A percentile compares a stretch with the other conserved stretches of the same genome.
Evolutionary conservation across 345 rosid genomes (phyloP).

Genomic region (Pelargonium nanum): DNA sequence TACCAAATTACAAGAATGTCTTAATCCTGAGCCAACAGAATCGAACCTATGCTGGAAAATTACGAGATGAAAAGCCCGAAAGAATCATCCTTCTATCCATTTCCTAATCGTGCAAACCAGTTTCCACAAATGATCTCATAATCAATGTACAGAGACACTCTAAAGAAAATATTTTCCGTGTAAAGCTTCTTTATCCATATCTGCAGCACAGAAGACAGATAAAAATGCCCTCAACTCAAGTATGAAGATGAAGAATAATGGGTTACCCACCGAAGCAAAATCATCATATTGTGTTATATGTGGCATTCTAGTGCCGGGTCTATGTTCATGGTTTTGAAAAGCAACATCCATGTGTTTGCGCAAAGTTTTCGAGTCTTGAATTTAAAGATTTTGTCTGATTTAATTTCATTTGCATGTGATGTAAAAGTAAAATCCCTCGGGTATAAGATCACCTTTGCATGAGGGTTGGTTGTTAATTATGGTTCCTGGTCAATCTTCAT

Average conservation of each 20-base stretch:
- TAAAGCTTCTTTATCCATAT: not conserved
- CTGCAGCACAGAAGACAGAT: not conserved
- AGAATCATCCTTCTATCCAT: not conserved
- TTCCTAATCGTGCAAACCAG: not conserved
- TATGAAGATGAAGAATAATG: not conserved
- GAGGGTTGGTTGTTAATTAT: not conserved
- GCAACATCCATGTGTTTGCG: too few species aligned
- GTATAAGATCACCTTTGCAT: not conserved
- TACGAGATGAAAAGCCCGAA: not conserved
- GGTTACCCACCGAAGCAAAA: not conserved
- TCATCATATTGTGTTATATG: not conserved
- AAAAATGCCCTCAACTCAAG: not conserved
- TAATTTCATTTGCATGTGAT: not conserved
- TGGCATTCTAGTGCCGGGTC: too few species aligned
- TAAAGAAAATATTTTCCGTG: not conserved
- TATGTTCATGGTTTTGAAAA: too few species aligned
- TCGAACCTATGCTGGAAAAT: not conserved
- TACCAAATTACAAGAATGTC: not conserved
- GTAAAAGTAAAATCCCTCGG: not conserved
- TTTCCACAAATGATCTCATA: not conserved
- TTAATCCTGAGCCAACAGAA: not conserved
- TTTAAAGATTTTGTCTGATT: not conserved
- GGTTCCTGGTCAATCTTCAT: conserved; percentile 43
- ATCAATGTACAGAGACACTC: not conserved
- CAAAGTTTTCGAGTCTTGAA: too few species aligned